These are phyloP conservation scores for Cyclostephanos invisitatus DNA, from an alignment of 108 stramenopile species.

Conservation along the genomic window DNA sequence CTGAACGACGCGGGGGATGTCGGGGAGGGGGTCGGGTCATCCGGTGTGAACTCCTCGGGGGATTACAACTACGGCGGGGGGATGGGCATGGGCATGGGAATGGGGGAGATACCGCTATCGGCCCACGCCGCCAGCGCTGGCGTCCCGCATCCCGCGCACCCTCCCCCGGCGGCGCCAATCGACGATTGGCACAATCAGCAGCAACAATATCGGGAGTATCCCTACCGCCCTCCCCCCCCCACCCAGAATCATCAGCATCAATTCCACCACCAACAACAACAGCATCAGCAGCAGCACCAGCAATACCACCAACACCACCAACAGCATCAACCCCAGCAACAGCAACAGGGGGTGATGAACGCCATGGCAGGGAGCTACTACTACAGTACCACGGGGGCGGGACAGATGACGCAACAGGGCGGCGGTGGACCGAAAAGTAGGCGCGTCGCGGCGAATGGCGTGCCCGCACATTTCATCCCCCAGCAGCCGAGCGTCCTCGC, in stretches of 20 bases:
- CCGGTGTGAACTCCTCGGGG: no score
- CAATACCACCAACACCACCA: conserved; percentile 3
- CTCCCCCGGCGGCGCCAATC: not conserved
- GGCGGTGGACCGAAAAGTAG: no score
- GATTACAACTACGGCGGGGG: not conserved
- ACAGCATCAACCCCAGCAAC: conserved; percentile 44
- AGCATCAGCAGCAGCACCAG: conserved; percentile 6
- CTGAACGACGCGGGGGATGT: not conserved
- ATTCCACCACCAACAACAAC: conserved; percentile 17
- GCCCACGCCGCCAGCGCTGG: conserved; percentile 1
- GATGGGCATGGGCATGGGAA: conserved; percentile 36
- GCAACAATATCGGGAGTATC: conserved; percentile 4
- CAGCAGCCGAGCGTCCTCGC: conserved; percentile 30
- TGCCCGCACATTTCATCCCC: not conserved
- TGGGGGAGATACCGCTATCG: conserved; percentile 28
- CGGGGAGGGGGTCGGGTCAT: not conserved
- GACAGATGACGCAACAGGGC: conserved; percentile 32
- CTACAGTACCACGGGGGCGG: conserved; percentile 44
- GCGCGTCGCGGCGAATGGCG: not conserved
- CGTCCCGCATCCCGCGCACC: no score
- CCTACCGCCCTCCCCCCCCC: conserved; percentile 9
- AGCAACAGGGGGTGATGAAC: conserved; percentile 41
- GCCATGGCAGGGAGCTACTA: conserved; percentile 40
- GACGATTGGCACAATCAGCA: not conserved
- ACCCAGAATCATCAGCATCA: not conserved